Evolutionary conservation across 192 early-diverging fungal species (phyloP), one percentile per base, ranked within the genome.

Genomic region (Tieghemiomyces parasiticus): DNA sequence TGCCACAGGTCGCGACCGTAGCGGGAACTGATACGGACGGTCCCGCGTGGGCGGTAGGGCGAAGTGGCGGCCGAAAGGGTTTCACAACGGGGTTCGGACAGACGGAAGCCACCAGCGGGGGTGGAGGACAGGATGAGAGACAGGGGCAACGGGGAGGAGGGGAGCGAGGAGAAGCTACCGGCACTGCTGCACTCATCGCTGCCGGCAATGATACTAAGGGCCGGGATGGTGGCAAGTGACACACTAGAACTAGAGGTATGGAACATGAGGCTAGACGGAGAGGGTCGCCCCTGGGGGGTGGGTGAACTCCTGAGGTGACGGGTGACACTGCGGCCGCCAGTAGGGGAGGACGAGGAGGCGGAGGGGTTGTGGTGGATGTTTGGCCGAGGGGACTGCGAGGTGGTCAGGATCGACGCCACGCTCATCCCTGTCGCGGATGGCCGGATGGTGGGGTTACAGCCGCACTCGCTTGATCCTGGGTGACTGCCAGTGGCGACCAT

Each of bases 101-200:
- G n/a, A n/a, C n/a, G n/a, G n/a, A n/a, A n/a, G n/a, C n/a, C n/a
- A n/a, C n/a, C n/a, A n/a, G n/a, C n/a, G n/a, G n/a, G n/a, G n/a
- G n/a, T n/a, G n/a, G n/a, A n/a, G n/a, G n/a, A n/a, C n/a, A n/a
- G n/a, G n/a, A n/a, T n/a, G n/a, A n/a, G n/a, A n/a, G 22, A 14
- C 26, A 52, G 26, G 24, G 50, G 50, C 26, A 52, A 52, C 16
- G 50, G 50, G 24, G 50, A 52, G 8, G 50, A 29, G 13, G 50
- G 50, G 13, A 52, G 30, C 22, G 50, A 52, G 20, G 50, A 52
- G 2, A 25, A 52, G n/a, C n/a, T n/a, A n/a, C n/a, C n/a, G n/a
- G n/a, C n/a, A n/a, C n/a, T n/a, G n/a, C n/a, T n/a, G n/a, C n/a
- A n/a, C n/a, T n/a, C n/a, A n/a, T n/a, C n/a, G n/a, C n/a, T n/a